Percentiles rank a stretch among this genome's conserved stretches.
phyloP scores from a whole-genome alignment of 2,329 filamentous ascomycete genomes.

The Fusarium penzigii region DNA sequence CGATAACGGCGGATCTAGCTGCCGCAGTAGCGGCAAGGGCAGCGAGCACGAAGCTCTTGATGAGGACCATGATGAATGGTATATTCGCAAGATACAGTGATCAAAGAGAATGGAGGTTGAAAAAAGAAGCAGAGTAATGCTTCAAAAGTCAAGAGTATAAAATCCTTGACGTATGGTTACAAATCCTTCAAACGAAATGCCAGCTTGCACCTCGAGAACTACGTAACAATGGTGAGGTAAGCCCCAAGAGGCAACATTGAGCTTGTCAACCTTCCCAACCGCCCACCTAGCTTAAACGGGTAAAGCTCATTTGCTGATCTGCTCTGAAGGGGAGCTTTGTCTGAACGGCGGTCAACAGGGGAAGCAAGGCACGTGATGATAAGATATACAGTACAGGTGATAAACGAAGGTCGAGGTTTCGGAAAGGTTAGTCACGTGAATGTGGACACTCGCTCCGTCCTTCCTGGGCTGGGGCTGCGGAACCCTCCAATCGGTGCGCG shows the following conservation, averaged over 20 bases:
- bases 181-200: constrained; percentile 31
- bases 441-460: constrained; percentile 8
- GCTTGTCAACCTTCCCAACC: constrained; percentile 13
- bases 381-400: constrained; percentile 7
- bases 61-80: constrained; percentile 50
- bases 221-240: constrained; percentile 13
- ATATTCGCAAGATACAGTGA: too few species aligned
- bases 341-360: too few species aligned
- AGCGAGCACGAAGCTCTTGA: constrained; percentile 62
- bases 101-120: background rate
- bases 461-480: constrained; percentile 36
- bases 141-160: constrained; percentile 12
- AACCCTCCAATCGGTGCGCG: constrained; percentile 39
- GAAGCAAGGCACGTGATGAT: constrained; percentile 21
- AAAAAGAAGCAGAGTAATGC: background rate
- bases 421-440: constrained; percentile 18
- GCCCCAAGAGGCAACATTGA: constrained; percentile 23
- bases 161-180: constrained; percentile 21
- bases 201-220: constrained; percentile 31
- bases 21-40: constrained; percentile 57
- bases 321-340: too few species aligned
- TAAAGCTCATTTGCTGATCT: background rate
- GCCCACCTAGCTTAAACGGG: background rate
- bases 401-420: background rate
- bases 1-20: constrained; percentile 81